Conservation (phyloP, 345 rosid genomes). For the Dipteronia dyeriana region DNA sequence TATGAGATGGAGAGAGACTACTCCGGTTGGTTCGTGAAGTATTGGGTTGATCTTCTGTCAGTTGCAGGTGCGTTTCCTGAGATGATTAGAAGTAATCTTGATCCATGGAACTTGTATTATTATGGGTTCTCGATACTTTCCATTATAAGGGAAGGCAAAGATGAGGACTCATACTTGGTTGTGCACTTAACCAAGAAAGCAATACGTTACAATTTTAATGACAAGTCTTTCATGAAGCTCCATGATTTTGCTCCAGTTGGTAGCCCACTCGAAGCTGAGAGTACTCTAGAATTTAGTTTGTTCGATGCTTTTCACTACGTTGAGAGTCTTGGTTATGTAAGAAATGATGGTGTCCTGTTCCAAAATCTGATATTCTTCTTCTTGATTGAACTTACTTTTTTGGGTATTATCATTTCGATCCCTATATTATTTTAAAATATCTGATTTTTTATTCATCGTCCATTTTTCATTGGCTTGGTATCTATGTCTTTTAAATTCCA, state of each 20-base stretch:
- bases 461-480: too few relatives aligned
- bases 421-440: too few relatives aligned
- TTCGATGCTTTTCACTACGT: constrained; percentile 22
- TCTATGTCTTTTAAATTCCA: too few relatives aligned
- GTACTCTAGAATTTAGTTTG: background rate
- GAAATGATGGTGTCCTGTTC: background rate
- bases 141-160: constrained; percentile 30
- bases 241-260: constrained; percentile 8
- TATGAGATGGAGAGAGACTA: constrained; percentile 36
- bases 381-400: too few relatives aligned
- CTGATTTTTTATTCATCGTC: too few relatives aligned
- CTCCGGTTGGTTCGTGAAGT: constrained; percentile 42
- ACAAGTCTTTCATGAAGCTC: constrained; percentile 28
- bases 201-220: constrained; percentile 27
- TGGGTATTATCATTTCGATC: too few relatives aligned
- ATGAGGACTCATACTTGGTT: constrained; percentile 33
- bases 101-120: constrained; percentile 1
- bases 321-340: constrained; percentile 21
- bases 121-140: constrained; percentile 21
- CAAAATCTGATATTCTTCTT: too few relatives aligned
- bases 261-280: background rate
- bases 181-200: constrained; percentile 28
- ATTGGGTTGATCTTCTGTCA: constrained; percentile 33
- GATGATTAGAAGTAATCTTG: constrained; percentile 18
- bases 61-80: constrained; percentile 35